Evolutionary conservation across 768 basidiomycete genomes (phyloP).

Genomic region (Boletellus ananiceps): DNA sequence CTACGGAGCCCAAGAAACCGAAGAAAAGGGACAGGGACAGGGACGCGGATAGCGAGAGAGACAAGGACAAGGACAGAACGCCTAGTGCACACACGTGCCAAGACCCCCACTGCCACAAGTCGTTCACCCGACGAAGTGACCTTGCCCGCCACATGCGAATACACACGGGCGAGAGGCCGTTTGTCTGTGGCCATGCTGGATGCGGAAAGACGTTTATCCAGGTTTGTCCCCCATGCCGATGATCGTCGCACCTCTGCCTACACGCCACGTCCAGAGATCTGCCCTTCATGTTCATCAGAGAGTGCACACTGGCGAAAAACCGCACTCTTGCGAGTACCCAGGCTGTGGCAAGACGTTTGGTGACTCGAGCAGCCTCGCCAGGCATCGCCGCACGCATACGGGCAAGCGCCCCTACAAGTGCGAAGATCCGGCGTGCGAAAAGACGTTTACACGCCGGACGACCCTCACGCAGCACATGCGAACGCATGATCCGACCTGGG

Average conservation of each 20-base stretch:
- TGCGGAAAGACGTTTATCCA: constrained; percentile 93
- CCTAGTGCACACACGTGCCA: constrained; percentile 61
- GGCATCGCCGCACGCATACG: constrained; percentile 86
- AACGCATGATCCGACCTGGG: constrained; percentile 81
- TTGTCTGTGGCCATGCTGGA: constrained; percentile 61
- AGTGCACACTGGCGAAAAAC: constrained; percentile 91
- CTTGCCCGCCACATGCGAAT: constrained; percentile 82
- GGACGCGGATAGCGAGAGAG: constrained; percentile 27
- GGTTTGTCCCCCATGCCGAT: constrained; percentile 38
- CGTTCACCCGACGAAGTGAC: constrained; percentile 81
- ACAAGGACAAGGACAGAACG: constrained; percentile 45
- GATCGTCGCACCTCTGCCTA: constrained; percentile 5
- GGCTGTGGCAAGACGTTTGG: constrained; percentile 85
- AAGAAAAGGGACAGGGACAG: constrained; percentile 29
- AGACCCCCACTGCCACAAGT: constrained; percentile 69
- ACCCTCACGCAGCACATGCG: constrained; percentile 85
- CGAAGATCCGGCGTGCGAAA: constrained; percentile 76
- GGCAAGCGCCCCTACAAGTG: constrained; percentile 86
- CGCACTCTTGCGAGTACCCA: constrained; percentile 86
- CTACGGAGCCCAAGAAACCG: constrained; percentile 21
- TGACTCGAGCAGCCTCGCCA: constrained; percentile 87
- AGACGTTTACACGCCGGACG: constrained; percentile 83
- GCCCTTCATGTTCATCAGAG: constrained; percentile 85
- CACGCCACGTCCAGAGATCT: constrained; percentile 55
- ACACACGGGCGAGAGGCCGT: constrained; percentile 88